Base-by-base conservation (phyloP, 129 eudicot species). In the Oenanthe sinensis region DNA sequence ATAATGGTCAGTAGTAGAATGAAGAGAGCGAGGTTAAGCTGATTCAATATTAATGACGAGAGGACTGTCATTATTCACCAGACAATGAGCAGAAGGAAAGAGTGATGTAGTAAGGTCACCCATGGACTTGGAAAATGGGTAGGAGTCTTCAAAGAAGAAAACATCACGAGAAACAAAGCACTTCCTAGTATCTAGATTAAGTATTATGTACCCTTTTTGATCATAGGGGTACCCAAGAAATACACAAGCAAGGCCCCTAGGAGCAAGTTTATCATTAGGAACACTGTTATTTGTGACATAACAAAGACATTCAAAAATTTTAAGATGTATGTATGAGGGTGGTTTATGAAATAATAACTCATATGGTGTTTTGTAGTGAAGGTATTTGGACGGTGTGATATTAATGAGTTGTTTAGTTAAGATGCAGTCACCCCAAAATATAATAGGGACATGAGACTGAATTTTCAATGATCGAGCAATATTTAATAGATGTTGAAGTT, bases 281-380 rank as follows among this genome's bases (percentile, higher is more conserved):
- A 13, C 20, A 50, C 4, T 3, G 3, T 20, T 15, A 11, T 75
- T 44, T 3, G 36, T 15, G 1, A 19, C 50, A 70, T 44, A 79
- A 36, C 71, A 79, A 0, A 73, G 33, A 16, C 79, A 80, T 7
- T 79, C 83, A 80, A 80, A 80, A 0, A n/a, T 22, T 26, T 30
- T 80, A 0, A 80, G 8, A 24, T 37, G 60, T 0, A 15, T 1
- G 43, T 72, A 74, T 6, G 26, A 6, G n/a, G 79, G 83, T 2
- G 42, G 33, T 1, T 8, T 39, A 1, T 6, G 0, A 22, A 19
- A 44, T 0, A 73, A 50, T 0, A 77, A 1, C 10, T 55, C 37
- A 54, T 36, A n/a, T 2, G 72, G 80, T 1, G 49, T 14, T 42
- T 77, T 55, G 2, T 16, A 15, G 0, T 37, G 19, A 0, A 77